Percentiles rank a stretch among this genome's conserved stretches.
phyloP scores from a whole-genome alignment of 1,139 yeast genomes.

The Kodamaea anthophila region DNA sequence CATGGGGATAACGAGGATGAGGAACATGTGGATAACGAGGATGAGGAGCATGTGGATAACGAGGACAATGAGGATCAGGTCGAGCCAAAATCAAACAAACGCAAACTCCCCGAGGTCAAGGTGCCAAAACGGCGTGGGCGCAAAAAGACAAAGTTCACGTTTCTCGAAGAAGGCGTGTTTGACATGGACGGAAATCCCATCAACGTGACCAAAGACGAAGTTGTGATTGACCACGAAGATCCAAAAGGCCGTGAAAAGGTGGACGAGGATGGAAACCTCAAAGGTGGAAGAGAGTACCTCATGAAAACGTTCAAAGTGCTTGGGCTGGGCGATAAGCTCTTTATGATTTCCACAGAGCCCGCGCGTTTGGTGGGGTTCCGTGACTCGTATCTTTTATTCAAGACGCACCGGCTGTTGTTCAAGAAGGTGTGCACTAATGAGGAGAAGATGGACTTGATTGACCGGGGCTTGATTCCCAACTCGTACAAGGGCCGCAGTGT shows the following conservation, averaged over 20 bases:
- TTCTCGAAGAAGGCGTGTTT: conserved; percentile 34
- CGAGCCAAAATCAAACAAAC: conserved; percentile 6
- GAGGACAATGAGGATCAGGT: conserved; percentile 13
- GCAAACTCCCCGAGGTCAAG: conserved; percentile 8
- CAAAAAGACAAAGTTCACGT: conserved; percentile 33
- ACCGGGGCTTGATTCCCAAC: conserved; percentile 77
- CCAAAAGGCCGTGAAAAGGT: conserved; percentile 75
- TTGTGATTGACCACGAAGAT: conserved; percentile 67
- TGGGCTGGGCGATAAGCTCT: conserved; percentile 67
- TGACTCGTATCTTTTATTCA: conserved; percentile 86
- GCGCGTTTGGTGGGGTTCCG: conserved; percentile 93
- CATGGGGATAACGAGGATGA: conserved; percentile 22
- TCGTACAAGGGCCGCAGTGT: conserved; percentile 89
- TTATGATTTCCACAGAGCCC: conserved; percentile 92
- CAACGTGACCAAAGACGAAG: conserved; percentile 70
- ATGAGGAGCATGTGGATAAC: conserved; percentile 12
- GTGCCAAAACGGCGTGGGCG: conserved; percentile 42
- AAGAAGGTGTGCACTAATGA: conserved; percentile 71
- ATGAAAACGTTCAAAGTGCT: conserved; percentile 75
- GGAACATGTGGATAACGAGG: conserved; percentile 20
- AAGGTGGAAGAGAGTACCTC: conserved; percentile 73
- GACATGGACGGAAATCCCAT: conserved; percentile 50
- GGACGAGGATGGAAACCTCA: conserved; percentile 57
- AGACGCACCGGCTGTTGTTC: conserved; percentile 68
- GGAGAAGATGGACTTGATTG: conserved; percentile 78